phyloP scores from a whole-genome alignment of 1,284 basidiomycete species.

The Rhodotorula sp. region DNA sequence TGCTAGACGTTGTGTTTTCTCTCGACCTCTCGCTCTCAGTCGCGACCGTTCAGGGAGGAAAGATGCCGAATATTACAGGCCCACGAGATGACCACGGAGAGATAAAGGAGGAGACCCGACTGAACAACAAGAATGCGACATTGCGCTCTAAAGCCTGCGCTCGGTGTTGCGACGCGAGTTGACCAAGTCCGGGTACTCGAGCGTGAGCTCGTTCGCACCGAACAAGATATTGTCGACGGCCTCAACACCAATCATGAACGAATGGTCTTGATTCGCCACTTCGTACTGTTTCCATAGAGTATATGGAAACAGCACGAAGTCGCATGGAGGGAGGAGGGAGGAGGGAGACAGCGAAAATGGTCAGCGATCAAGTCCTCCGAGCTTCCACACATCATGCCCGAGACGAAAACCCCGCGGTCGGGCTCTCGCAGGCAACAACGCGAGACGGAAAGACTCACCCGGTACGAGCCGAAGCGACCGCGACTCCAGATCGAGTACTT shows the following conservation, averaged over 20 bases:
- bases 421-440: background rate
- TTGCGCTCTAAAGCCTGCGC: conserved; percentile 45
- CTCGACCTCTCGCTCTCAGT: too few relatives aligned
- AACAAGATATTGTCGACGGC: conserved; percentile 54
- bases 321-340: background rate
- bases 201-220: conserved; percentile 54
- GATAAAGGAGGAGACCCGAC: background rate
- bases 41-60: background rate
- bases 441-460: conserved; percentile 22
- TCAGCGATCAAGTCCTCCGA: background rate
- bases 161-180: conserved; percentile 54
- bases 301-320: background rate
- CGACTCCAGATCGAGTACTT: conserved; percentile 53
- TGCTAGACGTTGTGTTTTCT: background rate
- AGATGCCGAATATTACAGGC: background rate
- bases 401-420: background rate
- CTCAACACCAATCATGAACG: conserved; percentile 57
- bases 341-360: background rate
- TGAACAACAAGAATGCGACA: background rate
- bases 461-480: conserved; percentile 58
- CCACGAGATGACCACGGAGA: background rate
- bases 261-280: conserved; percentile 57
- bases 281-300: conserved; percentile 45
- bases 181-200: conserved; percentile 50
- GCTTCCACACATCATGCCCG: too few relatives aligned